phyloP scores from a whole-genome alignment of 805 yeast species.

The Komagataella mondaviorum region DNA sequence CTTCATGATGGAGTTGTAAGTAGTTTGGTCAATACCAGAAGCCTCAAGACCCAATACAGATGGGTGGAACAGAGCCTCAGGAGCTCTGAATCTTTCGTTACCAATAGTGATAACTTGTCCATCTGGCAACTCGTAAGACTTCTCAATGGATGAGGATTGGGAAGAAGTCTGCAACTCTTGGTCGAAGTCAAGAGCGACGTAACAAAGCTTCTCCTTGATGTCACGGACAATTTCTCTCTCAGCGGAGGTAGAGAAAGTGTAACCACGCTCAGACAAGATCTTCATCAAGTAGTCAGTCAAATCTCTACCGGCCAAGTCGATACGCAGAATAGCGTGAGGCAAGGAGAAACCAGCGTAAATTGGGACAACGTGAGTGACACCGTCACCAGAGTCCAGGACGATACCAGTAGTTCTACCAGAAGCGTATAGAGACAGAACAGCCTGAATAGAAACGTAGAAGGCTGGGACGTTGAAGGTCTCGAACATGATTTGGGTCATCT shows the following conservation, averaged over 20 bases:
- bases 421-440: slow-evolving; percentile 94
- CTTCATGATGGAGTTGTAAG: slow-evolving; percentile 91
- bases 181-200: slow-evolving; percentile 97
- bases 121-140: slow-evolving; percentile 98
- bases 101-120: slow-evolving; percentile 99
- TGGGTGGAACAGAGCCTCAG: slow-evolving; percentile 99
- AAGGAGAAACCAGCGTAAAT: slow-evolving; percentile 99
- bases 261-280: slow-evolving; percentile 97
- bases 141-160: slow-evolving; percentile 95
- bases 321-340: slow-evolving; percentile 97
- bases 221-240: slow-evolving; percentile 94
- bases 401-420: slow-evolving; percentile 99
- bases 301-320: slow-evolving; percentile 99
- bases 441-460: slow-evolving; percentile 97
- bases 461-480: slow-evolving; percentile 99
- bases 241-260: slow-evolving; percentile 96
- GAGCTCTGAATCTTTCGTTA: slow-evolving; percentile 99
- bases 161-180: slow-evolving; percentile 99
- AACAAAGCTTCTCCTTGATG: slow-evolving; percentile 97
- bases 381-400: slow-evolving; percentile 99
- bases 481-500: slow-evolving; percentile 98
- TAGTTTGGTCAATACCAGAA: slow-evolving; percentile 98
- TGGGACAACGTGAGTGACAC: slow-evolving; percentile 99
- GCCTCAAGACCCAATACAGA: slow-evolving; percentile 81
- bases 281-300: slow-evolving; percentile 98